These are phyloP conservation scores for Wickerhamomyces chambardii DNA, from an alignment of 805 yeast species.

Conservation along the genomic window DNA sequence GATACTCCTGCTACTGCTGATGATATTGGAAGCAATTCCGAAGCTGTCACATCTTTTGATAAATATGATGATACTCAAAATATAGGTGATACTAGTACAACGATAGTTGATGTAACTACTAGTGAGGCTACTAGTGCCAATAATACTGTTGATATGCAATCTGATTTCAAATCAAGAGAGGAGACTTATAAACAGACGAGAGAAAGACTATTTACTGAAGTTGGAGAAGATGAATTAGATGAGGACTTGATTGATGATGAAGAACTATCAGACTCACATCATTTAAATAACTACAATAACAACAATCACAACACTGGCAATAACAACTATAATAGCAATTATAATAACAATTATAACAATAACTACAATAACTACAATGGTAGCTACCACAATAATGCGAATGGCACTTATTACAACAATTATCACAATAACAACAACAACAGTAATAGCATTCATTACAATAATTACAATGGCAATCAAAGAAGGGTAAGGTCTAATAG, in stretches of 20 bases:
- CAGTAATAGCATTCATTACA: no score
- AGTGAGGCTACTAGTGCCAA: background rate
- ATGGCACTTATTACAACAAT: background rate
- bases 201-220: slow-evolving; percentile 25
- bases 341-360: no score
- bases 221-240: slow-evolving; percentile 20
- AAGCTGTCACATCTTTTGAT: background rate
- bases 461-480: no score
- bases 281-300: background rate
- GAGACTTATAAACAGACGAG: slow-evolving; percentile 30
- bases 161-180: slow-evolving; percentile 30
- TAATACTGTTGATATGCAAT: slow-evolving; percentile 14
- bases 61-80: slow-evolving; percentile 3
- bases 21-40: no score
- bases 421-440: slow-evolving; percentile 1
- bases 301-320: slow-evolving; percentile 4
- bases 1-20: no score
- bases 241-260: slow-evolving; percentile 15
- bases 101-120: background rate
- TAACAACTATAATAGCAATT: slow-evolving; percentile 1
- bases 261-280: slow-evolving; percentile 2
- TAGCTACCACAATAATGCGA: background rate
- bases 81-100: slow-evolving; percentile 3
- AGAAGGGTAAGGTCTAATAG: no score
- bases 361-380: no score